Evolutionary conservation across 306 rosid species (phyloP).

Genomic region (Rosa multiflora): DNA sequence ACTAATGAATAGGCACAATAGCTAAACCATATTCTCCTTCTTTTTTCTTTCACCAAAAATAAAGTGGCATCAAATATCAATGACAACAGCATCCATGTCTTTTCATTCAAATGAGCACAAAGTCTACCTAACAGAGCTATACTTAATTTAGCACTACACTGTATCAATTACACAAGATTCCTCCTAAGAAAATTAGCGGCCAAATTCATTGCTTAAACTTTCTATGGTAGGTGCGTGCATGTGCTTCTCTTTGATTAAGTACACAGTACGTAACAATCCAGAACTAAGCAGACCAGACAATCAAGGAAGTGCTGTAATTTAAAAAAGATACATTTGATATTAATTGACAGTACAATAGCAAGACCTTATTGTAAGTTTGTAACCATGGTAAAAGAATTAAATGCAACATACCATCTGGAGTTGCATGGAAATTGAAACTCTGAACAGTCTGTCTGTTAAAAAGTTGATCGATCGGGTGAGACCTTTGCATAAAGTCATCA

Average conservation of each 20-base stretch:
- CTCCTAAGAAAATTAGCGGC: background rate
- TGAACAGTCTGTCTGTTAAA: constrained; percentile 69
- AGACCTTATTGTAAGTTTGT: background rate
- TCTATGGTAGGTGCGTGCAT: background rate
- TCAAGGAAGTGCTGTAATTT: background rate
- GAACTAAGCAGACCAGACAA: background rate
- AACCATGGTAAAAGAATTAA: constrained; percentile 16
- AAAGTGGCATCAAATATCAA: background rate
- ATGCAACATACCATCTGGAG: constrained; percentile 75
- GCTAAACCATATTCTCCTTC: background rate
- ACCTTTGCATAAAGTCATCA: constrained; percentile 97
- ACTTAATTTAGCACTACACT: background rate
- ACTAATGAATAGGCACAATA: background rate
- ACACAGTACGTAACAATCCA: background rate
- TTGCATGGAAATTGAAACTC: constrained; percentile 70
- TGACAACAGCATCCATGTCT: background rate
- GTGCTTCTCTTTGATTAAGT: background rate
- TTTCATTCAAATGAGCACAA: background rate
- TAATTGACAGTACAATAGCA: background rate
- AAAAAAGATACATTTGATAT: background rate
- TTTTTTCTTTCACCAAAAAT: background rate
- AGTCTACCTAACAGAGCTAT: background rate
- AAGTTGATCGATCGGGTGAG: constrained; percentile 72
- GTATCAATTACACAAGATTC: background rate
- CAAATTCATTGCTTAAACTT: background rate